Conservation (phyloP, 208 protist genomes). For the Acanthamoeba triangularis region DNA sequence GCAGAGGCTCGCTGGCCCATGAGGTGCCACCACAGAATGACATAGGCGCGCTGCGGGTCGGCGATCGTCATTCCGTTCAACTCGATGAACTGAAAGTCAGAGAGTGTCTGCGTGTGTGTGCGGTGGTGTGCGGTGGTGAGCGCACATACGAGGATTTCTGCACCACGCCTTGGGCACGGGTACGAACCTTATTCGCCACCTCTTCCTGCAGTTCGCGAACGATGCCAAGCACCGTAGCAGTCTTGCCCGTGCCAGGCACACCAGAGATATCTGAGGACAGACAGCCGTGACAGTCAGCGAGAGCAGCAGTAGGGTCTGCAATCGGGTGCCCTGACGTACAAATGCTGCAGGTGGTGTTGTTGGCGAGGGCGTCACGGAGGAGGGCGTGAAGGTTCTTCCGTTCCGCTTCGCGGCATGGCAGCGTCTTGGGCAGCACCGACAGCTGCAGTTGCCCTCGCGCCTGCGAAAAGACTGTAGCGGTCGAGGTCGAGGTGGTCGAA, state of each 20-base stretch:
- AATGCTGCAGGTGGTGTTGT: neutral
- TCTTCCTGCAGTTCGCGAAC: slow-evolving; percentile 77
- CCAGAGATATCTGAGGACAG: slow-evolving; percentile 83
- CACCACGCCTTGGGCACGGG: neutral
- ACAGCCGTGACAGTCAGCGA: neutral
- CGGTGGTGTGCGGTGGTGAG: neutral
- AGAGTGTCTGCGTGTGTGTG: slow-evolving; percentile 5
- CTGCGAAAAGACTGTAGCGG: neutral
- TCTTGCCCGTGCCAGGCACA: slow-evolving; percentile 90
- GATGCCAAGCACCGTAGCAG: slow-evolving; percentile 87
- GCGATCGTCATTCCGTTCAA: slow-evolving; percentile 88
- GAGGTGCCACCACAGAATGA: slow-evolving; percentile 67
- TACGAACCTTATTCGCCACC: slow-evolving; percentile 34
- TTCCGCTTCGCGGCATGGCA: slow-evolving; percentile 77
- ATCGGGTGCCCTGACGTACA: neutral
- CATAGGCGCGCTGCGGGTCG: slow-evolving; percentile 82
- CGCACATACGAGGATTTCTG: too few species aligned
- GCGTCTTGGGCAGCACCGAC: slow-evolving; percentile 57
- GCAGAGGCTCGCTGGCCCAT: slow-evolving; percentile 1
- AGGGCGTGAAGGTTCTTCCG: slow-evolving; percentile 6
- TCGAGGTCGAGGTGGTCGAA: too few species aligned
- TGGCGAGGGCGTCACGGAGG: neutral
- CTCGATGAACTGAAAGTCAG: slow-evolving; percentile 86
- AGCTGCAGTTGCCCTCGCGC: slow-evolving; percentile 69
- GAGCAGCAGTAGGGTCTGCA: neutral